These are phyloP conservation scores for Coniosporium uncinatum DNA, from an alignment of 2,329 filamentous ascomycete genomes.

Conservation along the genomic window DNA sequence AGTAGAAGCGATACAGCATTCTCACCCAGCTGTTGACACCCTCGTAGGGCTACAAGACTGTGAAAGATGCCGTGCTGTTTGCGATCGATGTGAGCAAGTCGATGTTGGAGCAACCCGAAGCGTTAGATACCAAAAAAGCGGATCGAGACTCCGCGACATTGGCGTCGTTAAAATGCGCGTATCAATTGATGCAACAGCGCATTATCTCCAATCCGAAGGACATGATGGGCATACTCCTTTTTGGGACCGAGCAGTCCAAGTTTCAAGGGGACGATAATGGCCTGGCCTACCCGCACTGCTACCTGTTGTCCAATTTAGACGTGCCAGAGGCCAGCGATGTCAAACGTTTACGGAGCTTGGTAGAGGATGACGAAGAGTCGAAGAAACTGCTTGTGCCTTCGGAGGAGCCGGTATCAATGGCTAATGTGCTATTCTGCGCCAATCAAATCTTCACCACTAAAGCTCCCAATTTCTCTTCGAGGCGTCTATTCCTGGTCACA, in stretches of 20 bases:
- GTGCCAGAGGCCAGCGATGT: constrained; percentile 85
- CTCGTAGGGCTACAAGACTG: constrained; percentile 76
- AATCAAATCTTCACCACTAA: constrained; percentile 97
- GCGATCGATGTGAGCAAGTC: constrained; percentile 87
- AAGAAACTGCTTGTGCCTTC: constrained; percentile 65
- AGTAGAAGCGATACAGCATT: constrained; percentile 10
- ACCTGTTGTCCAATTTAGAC: constrained; percentile 83
- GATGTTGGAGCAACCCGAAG: constrained; percentile 65
- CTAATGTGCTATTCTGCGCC: constrained; percentile 87
- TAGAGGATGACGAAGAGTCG: constrained; percentile 72
- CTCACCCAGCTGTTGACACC: constrained; percentile 1
- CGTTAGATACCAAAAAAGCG: constrained; percentile 61
- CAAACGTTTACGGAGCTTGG: constrained; percentile 67
- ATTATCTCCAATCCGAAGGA: constrained; percentile 97
- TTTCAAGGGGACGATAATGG: constrained; percentile 61
- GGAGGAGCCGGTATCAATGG: constrained; percentile 68
- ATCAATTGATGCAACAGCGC: constrained; percentile 94
- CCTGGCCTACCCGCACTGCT: constrained; percentile 82
- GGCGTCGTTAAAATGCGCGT: constrained; percentile 90
- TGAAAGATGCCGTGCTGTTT: constrained; percentile 98
- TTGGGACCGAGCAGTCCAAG: constrained; percentile 81
- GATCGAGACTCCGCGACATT: constrained; percentile 73
- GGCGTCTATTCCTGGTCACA: constrained; percentile 92
- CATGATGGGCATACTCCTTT: constrained; percentile 94
- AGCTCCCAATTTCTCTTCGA: constrained; percentile 88